phyloP scores from a whole-genome alignment of 2,329 filamentous ascomycete genomes.

The Dothidotthia symphoricarpi region DNA sequence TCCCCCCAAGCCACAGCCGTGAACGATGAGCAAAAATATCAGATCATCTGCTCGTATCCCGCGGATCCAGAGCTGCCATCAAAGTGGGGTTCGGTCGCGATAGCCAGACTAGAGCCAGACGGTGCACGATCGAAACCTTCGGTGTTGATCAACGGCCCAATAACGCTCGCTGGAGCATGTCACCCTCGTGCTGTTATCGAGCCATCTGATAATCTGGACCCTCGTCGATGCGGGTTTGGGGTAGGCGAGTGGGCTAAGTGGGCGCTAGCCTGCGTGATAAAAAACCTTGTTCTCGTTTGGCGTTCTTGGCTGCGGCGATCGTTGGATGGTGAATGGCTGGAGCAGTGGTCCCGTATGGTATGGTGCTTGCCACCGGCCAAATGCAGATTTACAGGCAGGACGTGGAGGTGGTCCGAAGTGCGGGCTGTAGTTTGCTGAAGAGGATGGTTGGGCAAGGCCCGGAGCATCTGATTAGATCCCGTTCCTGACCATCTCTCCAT shows the following conservation, averaged over 20 bases:
- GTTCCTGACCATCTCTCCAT: neutral
- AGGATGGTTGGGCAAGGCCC: too few relatives aligned
- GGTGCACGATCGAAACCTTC: conserved; percentile 1
- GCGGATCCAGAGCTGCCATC: conserved; percentile 3
- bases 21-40: conserved; percentile 14
- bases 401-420: too few relatives aligned
- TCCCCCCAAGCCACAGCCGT: conserved; percentile 5
- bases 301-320: conserved; percentile 29
- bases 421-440: too few relatives aligned
- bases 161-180: conserved; percentile 6
- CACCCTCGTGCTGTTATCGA: conserved; percentile 19
- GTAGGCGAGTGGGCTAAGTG: conserved; percentile 19
- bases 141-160: too few relatives aligned
- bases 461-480: conserved; percentile 19
- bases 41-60: conserved; percentile 19
- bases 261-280: conserved; percentile 12
- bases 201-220: conserved; percentile 35
- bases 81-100: conserved; percentile 11
- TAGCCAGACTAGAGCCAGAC: neutral
- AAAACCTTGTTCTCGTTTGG: conserved; percentile 23
- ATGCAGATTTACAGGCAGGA: too few relatives aligned
- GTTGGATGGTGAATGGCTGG: conserved; percentile 3
- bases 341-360: neutral
- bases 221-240: conserved; percentile 10
- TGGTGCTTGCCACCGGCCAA: neutral